Evolutionary conservation across 1,284 basidiomycete species (phyloP).

Genomic region (Microbotryum silenes-acaulis): DNA sequence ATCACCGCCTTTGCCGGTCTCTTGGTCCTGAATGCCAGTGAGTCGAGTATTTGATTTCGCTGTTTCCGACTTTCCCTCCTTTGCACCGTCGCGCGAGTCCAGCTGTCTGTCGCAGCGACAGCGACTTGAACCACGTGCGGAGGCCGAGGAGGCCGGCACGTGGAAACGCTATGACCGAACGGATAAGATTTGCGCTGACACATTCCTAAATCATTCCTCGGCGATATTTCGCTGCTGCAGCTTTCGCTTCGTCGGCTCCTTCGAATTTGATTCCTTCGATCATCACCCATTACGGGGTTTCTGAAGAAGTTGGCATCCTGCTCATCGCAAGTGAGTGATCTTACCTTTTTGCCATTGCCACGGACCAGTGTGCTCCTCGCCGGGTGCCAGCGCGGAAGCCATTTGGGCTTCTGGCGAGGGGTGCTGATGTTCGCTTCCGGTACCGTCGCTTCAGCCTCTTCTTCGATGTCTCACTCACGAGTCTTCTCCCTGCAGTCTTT

Average conservation of each 20-base stretch:
- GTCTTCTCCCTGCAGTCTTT: conserved; percentile 17
- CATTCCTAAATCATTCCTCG: background rate
- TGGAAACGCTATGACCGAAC: background rate
- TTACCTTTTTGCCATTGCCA: background rate
- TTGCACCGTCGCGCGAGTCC: background rate
- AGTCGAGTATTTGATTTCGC: background rate
- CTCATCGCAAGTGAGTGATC: conserved; percentile 42
- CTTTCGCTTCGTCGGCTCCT: conserved; percentile 57
- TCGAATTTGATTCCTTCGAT: conserved; percentile 49
- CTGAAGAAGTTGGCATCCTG: conserved; percentile 49
- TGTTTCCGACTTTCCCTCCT: background rate
- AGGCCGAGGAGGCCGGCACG: too few species aligned
- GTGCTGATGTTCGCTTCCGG: too few species aligned
- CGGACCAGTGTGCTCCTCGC: background rate
- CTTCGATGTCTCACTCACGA: background rate
- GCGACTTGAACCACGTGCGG: too few species aligned
- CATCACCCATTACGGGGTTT: conserved; percentile 51
- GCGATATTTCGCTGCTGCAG: background rate
- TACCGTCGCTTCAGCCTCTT: too few species aligned
- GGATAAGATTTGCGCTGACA: background rate
- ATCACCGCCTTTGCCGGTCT: conserved; percentile 55
- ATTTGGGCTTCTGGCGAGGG: too few species aligned
- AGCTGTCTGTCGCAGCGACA: too few species aligned
- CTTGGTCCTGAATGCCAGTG: conserved; percentile 58
- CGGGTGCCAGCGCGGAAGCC: too few species aligned